Evolutionary conservation across 129 eudicot genomes (phyloP), one percentile per base, ranked within the genome.

Genomic region (Escallonia rubra): DNA sequence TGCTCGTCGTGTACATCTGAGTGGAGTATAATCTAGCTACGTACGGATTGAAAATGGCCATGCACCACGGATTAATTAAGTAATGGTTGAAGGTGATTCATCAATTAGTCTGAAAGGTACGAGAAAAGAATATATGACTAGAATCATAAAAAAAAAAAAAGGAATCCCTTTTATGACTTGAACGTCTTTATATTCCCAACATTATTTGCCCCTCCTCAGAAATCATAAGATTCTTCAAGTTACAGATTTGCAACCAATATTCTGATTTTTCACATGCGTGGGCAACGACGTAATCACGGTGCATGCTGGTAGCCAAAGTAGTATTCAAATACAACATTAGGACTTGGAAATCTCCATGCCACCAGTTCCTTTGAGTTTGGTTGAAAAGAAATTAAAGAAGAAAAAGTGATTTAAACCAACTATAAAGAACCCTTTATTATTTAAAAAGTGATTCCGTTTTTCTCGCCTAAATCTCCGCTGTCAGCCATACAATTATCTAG

Each of bases 401-500:
- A 58, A 38, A 2, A 58, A 23, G 44, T 8, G 44, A 38, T 39
- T 59, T 67, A 47, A 58, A 2, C 6, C 41, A 57, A 59, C 61
- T 57, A 74, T 47, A 64, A 64, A 70, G 49, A 46, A 71, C 57
- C 51, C 8, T 56, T 63, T 14, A 9, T 50, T 41, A 58, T 70
- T 60, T 4, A 14, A 4, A 64, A 68, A 65, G 71, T 38, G 63
- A 43, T 38, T 65, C 78, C 79, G 64, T 44, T 65, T 64, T 69
- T 72, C 14, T 39, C 68, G 83, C 68, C 79, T 68, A 50, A 79
- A 69, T 69, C 72, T 64, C 39, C 74, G 83, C 62, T 66, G 57
- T 66, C 52, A 59, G 13, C 55, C 76, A 12, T 49, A 16, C 44
- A 40, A 16, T 41, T 13, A 14, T 34, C 34, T 1, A 58, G 40